Conservation (phyloP, 139 green algal genomes). For the Tetradesmus lagerheimii region DNA sequence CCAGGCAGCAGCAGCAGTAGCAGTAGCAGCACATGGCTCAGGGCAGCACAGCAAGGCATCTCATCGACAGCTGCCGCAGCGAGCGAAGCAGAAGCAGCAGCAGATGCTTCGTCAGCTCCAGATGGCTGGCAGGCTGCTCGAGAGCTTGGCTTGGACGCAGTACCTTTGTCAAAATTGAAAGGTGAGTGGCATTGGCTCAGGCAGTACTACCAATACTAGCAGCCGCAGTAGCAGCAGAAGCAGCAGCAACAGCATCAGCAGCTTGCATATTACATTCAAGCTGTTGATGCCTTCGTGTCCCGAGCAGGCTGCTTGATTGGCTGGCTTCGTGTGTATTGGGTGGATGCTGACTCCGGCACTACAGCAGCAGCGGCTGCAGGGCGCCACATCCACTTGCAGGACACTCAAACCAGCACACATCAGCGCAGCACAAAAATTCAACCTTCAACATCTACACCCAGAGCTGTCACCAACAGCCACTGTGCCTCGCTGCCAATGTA, state of each 20-base stretch:
- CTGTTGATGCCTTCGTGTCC: too few species aligned
- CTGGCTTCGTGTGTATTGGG: too few species aligned
- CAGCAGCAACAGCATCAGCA: neutral
- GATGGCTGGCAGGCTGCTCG: neutral
- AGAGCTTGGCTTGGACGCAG: conserved; percentile 26
- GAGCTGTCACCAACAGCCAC: neutral
- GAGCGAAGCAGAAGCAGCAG: neutral
- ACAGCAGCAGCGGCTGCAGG: neutral
- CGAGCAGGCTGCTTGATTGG: too few species aligned
- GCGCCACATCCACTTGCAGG: too few species aligned
- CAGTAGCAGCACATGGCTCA: neutral
- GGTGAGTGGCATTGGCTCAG: neutral
- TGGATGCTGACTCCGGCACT: too few species aligned
- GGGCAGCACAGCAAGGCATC: neutral
- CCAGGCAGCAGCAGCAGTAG: neutral
- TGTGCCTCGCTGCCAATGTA: too few species aligned
- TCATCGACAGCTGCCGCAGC: neutral
- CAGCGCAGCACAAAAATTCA: too few species aligned
- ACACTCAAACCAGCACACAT: neutral
- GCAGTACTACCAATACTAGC: too few species aligned
- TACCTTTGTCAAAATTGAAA: conserved; percentile 6
- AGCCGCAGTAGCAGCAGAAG: neutral
- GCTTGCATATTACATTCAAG: too few species aligned
- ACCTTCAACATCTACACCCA: neutral
- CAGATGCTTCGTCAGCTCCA: neutral